These are phyloP conservation scores for Hibiscus trionum DNA, from an alignment of 345 rosid genomes.

Conservation along the genomic window DNA sequence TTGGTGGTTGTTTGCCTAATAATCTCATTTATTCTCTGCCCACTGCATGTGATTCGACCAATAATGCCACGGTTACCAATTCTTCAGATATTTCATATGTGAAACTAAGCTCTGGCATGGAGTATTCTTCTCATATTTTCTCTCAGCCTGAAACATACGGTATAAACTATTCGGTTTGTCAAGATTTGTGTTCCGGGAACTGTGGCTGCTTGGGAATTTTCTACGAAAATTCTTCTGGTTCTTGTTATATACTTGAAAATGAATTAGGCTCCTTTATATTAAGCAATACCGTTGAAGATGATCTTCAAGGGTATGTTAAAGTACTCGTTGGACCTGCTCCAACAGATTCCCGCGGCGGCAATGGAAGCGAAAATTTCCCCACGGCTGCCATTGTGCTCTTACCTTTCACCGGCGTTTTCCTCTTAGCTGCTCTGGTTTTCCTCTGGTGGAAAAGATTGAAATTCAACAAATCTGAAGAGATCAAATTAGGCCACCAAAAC, in stretches of 20 bases:
- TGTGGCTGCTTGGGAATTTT: slow-evolving; percentile 77
- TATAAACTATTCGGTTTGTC: slow-evolving; percentile 43
- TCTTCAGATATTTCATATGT: slow-evolving; percentile 35
- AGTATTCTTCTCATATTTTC: slow-evolving; percentile 52
- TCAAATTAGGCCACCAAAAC: slow-evolving; percentile 23
- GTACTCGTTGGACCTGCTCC: slow-evolving; percentile 28
- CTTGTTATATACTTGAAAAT: slow-evolving; percentile 49
- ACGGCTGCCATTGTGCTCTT: slow-evolving; percentile 52
- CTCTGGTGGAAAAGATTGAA: slow-evolving; percentile 54
- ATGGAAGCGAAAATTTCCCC: slow-evolving; percentile 36
- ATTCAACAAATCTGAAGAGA: slow-evolving; percentile 20
- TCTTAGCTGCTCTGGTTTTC: slow-evolving; percentile 33
- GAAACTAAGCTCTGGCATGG: slow-evolving; percentile 39
- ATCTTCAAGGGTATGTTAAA: slow-evolving; percentile 44
- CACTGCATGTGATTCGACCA: slow-evolving; percentile 43
- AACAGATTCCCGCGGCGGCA: slow-evolving; percentile 9
- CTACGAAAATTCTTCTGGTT: slow-evolving; percentile 50
- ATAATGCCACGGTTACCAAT: slow-evolving; percentile 21
- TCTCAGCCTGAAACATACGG: slow-evolving; percentile 36
- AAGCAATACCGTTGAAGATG: slow-evolving; percentile 19
- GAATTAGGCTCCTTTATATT: slow-evolving; percentile 57
- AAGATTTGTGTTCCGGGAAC: slow-evolving; percentile 41
- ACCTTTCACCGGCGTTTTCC: slow-evolving; percentile 45
- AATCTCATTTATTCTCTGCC: slow-evolving; percentile 40
- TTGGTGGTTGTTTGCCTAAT: slow-evolving; percentile 42